Base-by-base conservation (phyloP, 2,329 filamentous ascomycete species). In the Niveomyces coronatus region DNA sequence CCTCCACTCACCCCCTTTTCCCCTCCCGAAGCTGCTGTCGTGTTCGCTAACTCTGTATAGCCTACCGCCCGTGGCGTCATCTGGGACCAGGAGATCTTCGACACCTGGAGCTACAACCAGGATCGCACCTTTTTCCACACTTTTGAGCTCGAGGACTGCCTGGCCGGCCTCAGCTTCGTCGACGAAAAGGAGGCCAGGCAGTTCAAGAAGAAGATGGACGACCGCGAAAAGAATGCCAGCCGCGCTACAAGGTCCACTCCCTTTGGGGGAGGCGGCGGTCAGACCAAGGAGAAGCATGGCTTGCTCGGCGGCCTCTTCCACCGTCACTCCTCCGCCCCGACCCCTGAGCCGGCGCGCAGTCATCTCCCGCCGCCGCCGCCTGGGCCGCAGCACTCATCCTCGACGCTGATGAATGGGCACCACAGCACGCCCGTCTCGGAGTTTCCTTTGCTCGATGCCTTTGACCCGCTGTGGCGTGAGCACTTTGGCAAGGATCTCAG, bases 1-100 rank as follows among this genome's bases (percentile, higher is more conserved):
- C n/a, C n/a, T n/a, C n/a, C n/a, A n/a, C n/a, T n/a, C n/a, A n/a
- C n/a, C n/a, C n/a, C n/a, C n/a, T n/a, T 22, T 50, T 42, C 31
- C 23, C 23, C 30, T 35, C 22, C 7, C 11, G 22, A 24, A 24
- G 22, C 22, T 35, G 31, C 4, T 28, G n/a, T n/a, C n/a, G n/a
- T n/a, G n/a, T 29, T 26, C 18, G 24, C 33, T 42, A 23, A 40
- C 37, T 38, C n/a, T 28, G 15, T 30, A 34, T 54, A 89, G 81
- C 73, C 85, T 41, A 69, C 81, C 35, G 80, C 78, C 55, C 76
- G 82, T 56, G 88, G 89, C 41, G 87, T 95, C 35, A 82, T 95
- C 53, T 95, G 86, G 86, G 88, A 94, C 54, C 89, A 96, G 64
- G 91, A 98, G 63, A 86, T 98, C 52, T 98, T 94, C 64, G 89